Evolutionary conservation across 352 stramenopile genomes (phyloP), one percentile per base, ranked within the genome.

Genomic region (Globisporangium uncinulatum): DNA sequence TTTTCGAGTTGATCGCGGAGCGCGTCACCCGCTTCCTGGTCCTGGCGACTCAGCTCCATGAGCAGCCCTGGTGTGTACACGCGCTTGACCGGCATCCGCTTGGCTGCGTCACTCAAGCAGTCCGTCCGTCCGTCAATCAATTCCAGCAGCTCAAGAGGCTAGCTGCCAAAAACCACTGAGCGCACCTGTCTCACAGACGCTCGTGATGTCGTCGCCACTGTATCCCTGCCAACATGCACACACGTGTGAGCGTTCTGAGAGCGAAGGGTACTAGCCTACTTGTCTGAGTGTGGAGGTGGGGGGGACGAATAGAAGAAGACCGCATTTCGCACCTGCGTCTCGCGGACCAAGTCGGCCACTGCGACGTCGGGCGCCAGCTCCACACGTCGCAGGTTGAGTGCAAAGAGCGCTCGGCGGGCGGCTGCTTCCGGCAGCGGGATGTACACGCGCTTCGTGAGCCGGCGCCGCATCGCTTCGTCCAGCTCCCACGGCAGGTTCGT

Each of bases 401-500:
- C 67, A 52, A 95, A 94, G 41, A 95, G 74, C 47, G 82, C 69
- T 20, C 66, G 72, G n/a, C 86, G 74, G 0, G 79, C 81, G 48
- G 82, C 68, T 6, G 71, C 65, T 51, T 78, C 62, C 1, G 79
- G 78, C 14, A 90, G 54, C 6, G 79, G 73, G 11, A 90, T 86
- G 48, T 90, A 98, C 6, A 99, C 94, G 34, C 95, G 76, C 65
- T 99, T 99, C 37, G 98, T 97, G 34, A 99, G 74, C 34, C 97
- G 79, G 7, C 96, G 74, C 4, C 94, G 77, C 62, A 99, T 94
- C 3, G 96, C 96, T 64, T 98, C 84, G 65, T 99, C 96, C 6
- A 99, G 65, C 45, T 98, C 94, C 96, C 96, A 99, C 29, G 97
- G 96, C 15, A 97, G 67, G 67, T 99, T 99, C 2, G 92, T 98